phyloP scores from a whole-genome alignment of 106 monocot genomes.

The Triglochin maritima region DNA sequence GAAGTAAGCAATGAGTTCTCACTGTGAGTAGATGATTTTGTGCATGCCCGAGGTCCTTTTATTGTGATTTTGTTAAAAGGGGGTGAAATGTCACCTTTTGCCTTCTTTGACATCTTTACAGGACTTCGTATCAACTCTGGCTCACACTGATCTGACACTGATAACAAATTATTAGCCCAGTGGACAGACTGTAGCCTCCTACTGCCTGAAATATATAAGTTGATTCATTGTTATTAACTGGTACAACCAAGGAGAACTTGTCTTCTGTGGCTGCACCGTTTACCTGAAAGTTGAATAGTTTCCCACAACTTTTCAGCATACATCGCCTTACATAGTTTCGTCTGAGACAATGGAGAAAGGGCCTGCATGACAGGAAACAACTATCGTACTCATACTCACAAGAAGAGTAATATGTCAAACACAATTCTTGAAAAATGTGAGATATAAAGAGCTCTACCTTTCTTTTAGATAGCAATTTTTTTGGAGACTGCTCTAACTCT shows the following conservation, averaged over 20 bases:
- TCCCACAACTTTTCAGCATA: constrained; percentile 28
- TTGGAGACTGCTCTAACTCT: constrained; percentile 23
- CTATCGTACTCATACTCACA: neutral
- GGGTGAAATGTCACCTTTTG: constrained; percentile 13
- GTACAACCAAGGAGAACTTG: no score
- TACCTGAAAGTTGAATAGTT: constrained; percentile 30
- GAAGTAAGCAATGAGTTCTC: constrained; percentile 22
- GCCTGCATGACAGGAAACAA: constrained; percentile 25
- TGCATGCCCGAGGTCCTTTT: constrained; percentile 13
- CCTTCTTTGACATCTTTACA: constrained; percentile 23
- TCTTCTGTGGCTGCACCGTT: neutral
- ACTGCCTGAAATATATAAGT: constrained; percentile 17
- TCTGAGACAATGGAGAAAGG: constrained; percentile 75
- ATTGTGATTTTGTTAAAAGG: constrained; percentile 50
- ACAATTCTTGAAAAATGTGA: neutral
- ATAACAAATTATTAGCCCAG: constrained; percentile 1
- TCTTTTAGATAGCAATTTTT: constrained; percentile 57
- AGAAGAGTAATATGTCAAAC: neutral
- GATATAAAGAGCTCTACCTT: constrained; percentile 33
- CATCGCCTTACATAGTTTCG: constrained; percentile 51
- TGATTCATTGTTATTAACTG: no score
- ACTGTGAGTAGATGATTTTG: constrained; percentile 15
- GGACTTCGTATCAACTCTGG: constrained; percentile 1
- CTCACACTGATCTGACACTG: constrained; percentile 6
- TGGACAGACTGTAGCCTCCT: constrained; percentile 14